phyloP scores from a whole-genome alignment of 352 stramenopile species.

The Globisporangium irregulare region DNA sequence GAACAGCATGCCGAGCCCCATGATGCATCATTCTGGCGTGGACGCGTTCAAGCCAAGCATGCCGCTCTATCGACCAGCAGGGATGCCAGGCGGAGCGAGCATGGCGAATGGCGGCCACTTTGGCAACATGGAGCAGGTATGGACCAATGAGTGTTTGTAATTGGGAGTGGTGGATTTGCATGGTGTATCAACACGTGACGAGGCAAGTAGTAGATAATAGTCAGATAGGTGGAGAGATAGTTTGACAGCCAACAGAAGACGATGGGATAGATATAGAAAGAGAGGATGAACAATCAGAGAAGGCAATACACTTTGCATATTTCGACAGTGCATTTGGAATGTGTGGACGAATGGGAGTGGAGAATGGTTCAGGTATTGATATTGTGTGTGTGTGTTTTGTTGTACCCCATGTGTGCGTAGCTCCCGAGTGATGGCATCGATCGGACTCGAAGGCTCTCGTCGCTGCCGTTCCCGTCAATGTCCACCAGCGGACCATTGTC shows the following conservation, averaged over 20 bases:
- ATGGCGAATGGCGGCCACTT: slow-evolving; percentile 25
- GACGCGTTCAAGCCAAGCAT: slow-evolving; percentile 42
- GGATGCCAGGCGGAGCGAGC: slow-evolving; percentile 22
- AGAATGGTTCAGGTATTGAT: not conserved
- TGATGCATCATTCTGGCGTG: slow-evolving; percentile 15
- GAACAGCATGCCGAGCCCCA: slow-evolving; percentile 9
- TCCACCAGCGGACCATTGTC: not conserved
- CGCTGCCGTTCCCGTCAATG: slow-evolving; percentile 13
- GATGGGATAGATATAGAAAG: slow-evolving; percentile 8
- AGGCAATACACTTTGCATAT: slow-evolving; percentile 3
- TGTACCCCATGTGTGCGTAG: not conserved
- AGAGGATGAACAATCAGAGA: not conserved
- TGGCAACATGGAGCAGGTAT: slow-evolving; percentile 61
- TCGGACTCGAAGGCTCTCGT: slow-evolving; percentile 24
- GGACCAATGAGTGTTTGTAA: slow-evolving; percentile 17
- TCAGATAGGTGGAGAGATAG: not conserved
- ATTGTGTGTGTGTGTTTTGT: not conserved
- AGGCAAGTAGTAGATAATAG: not conserved
- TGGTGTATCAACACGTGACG: not conserved
- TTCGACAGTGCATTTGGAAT: not conserved
- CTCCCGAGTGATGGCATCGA: not conserved
- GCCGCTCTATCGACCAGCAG: slow-evolving; percentile 45
- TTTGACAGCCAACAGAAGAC: not conserved
- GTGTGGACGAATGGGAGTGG: too few species aligned
- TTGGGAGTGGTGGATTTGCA: not conserved